These are phyloP conservation scores for Casaregolazyma suthepensis DNA, from an alignment of 1,139 yeast genomes.

Conservation along the genomic window DNA sequence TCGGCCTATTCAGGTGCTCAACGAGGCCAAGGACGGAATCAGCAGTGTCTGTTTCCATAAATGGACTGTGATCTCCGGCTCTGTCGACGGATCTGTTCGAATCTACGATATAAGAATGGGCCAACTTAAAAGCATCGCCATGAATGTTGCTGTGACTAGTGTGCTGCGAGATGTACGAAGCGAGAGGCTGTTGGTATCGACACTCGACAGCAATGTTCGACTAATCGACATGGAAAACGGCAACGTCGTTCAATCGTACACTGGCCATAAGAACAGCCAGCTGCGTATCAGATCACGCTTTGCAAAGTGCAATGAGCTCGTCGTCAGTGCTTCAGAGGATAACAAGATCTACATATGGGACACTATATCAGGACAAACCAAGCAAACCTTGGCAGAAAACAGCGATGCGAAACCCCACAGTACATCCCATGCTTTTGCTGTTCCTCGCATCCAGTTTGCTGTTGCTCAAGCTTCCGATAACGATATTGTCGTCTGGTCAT, in stretches of 20 bases:
- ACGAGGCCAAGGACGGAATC: conserved; percentile 34
- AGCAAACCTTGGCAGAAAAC: conserved; percentile 5
- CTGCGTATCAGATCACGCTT: conserved; percentile 25
- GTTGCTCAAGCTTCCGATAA: neutral
- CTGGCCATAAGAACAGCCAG: conserved; percentile 28
- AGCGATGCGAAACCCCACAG: neutral
- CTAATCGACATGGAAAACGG: conserved; percentile 28
- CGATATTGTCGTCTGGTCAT: neutral
- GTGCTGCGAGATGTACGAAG: conserved; percentile 20
- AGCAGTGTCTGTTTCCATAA: conserved; percentile 25
- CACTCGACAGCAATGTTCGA: conserved; percentile 26
- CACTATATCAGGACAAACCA: conserved; percentile 52
- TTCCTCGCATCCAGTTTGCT: neutral
- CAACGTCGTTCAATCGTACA: conserved; percentile 22
- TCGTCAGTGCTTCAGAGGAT: conserved; percentile 83
- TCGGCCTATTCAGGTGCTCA: conserved; percentile 31
- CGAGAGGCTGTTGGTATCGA: conserved; percentile 24
- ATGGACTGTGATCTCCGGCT: conserved; percentile 30
- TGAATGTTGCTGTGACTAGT: conserved; percentile 31
- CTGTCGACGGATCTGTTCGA: conserved; percentile 33
- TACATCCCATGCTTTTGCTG: neutral
- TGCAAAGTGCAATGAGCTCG: conserved; percentile 53
- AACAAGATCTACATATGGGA: conserved; percentile 89
- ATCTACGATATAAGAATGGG: conserved; percentile 31
- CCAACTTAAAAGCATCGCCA: conserved; percentile 24